phyloP scores from a whole-genome alignment of 805 yeast species.

The Saccharomyces jurei region DNA sequence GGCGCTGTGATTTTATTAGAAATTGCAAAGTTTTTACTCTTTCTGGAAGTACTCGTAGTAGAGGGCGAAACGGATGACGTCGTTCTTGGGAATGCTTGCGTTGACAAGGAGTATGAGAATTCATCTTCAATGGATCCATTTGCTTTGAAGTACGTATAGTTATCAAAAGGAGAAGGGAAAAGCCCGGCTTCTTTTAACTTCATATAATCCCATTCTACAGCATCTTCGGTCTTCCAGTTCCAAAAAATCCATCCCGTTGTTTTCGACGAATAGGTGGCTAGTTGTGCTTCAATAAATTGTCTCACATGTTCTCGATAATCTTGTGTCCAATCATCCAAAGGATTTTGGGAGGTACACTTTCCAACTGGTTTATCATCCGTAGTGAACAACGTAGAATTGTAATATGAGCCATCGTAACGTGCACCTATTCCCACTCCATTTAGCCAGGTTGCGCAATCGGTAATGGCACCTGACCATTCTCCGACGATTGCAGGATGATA shows the following conservation, averaged over 20 bases:
- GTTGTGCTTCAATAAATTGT: conserved; percentile 52
- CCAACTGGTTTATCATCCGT: conserved; percentile 27
- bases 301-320: conserved; percentile 39
- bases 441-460: conserved; percentile 64
- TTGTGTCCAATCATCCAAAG: conserved; percentile 34
- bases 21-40: neutral
- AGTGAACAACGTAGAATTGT: conserved; percentile 14
- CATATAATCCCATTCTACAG: conserved; percentile 60
- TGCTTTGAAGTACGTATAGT: conserved; percentile 39
- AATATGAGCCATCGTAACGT: conserved; percentile 47
- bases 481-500: conserved; percentile 51
- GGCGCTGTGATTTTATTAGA: neutral
- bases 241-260: conserved; percentile 61
- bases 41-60: neutral
- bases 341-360: conserved; percentile 36
- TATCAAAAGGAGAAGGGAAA: conserved; percentile 54
- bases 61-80: neutral
- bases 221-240: conserved; percentile 61
- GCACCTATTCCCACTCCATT: conserved; percentile 65
- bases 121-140: conserved; percentile 16
- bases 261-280: conserved; percentile 41
- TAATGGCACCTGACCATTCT: conserved; percentile 64
- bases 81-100: neutral
- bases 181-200: conserved; percentile 41
- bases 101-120: neutral